Base-by-base conservation (phyloP, 768 basidiomycete species). In the Butyriboletus loyo region DNA sequence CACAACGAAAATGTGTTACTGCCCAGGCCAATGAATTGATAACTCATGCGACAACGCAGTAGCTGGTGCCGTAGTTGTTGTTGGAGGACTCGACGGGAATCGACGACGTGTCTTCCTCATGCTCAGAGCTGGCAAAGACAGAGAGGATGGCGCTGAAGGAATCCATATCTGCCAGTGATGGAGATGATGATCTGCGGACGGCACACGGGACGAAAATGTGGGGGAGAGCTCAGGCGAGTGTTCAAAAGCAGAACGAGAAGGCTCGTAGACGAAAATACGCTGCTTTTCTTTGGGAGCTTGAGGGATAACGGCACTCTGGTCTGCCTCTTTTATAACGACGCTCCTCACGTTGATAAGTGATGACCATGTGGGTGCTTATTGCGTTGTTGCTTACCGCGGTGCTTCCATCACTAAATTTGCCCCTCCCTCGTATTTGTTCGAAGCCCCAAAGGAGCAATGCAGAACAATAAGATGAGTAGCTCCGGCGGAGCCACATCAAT, bases 131-230 rank as follows among this genome's bases (percentile, higher is more conserved):
- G 27, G 45, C 34, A 13, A 67, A 57, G 43, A 62, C 15, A 5
- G 60, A 58, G 28, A 60, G 28, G 40, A 57, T 27, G 19, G 50
- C 41, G 50, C 5, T 56, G 50, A 66, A 60, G 30, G 56, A 50
- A 45, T 66, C 66, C 65, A 66, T 66, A 8, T 50, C 52, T 42
- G n/a, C n/a, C n/a, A n/a, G n/a, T n/a, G 50, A 41, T 35, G 38
- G 3, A 10, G 56, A 35, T 34, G 49, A 30, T 1, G 14, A 40
- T 40, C 1, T 27, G 27, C 1, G 27, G 27, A 22, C 4, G 27
- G 30, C 9, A 14, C 32, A n/a, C 31, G 40, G 21, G 21, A 28
- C 4, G 37, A 41, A 27, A 32, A 17, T 31, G 42, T 14, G 6
- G 17, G 24, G 32, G 25, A 40, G 38, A 24, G 46, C 52, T 46